Evolutionary conservation across 2,329 filamentous ascomycete species (phyloP).

Genomic region (Alternaria hordeiaustralica): DNA sequence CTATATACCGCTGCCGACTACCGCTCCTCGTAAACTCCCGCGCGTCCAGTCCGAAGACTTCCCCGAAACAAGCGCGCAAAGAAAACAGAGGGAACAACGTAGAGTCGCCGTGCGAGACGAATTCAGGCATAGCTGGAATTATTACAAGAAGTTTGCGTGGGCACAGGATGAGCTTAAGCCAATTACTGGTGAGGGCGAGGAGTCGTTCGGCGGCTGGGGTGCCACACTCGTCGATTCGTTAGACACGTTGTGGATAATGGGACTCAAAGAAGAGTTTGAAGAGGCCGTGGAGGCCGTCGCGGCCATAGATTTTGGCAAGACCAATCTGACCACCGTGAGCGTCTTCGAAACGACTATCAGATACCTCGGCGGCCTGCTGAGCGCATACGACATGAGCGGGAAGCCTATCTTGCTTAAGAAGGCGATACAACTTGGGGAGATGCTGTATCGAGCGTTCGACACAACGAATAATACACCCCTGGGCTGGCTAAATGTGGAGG

Average conservation of each 20-base stretch:
- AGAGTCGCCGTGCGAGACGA: slow-evolving; percentile 49
- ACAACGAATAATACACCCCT: slow-evolving; percentile 54
- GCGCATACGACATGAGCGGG: slow-evolving; percentile 47
- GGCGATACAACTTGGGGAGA: slow-evolving; percentile 47
- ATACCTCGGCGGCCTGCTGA: slow-evolving; percentile 47
- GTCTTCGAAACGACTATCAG: slow-evolving; percentile 61
- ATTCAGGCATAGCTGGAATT: slow-evolving; percentile 53
- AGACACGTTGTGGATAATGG: slow-evolving; percentile 59
- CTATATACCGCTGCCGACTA: slow-evolving; percentile 48
- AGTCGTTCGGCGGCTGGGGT: slow-evolving; percentile 57
- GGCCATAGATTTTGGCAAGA: slow-evolving; percentile 53
- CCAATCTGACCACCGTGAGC: slow-evolving; percentile 51
- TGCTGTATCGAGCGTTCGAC: slow-evolving; percentile 58
- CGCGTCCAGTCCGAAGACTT: slow-evolving; percentile 51
- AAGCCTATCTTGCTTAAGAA: slow-evolving; percentile 46
- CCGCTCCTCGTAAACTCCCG: slow-evolving; percentile 47
- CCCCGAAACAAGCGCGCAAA: slow-evolving; percentile 39
- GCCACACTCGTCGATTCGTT: slow-evolving; percentile 56
- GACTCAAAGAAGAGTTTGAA: slow-evolving; percentile 55
- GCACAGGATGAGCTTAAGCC: slow-evolving; percentile 56
- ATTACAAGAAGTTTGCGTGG: slow-evolving; percentile 55
- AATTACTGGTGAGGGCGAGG: slow-evolving; percentile 45
- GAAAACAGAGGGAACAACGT: slow-evolving; percentile 37
- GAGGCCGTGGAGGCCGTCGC: slow-evolving; percentile 54
- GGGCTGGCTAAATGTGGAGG: slow-evolving; percentile 51